Evolutionary conservation across 805 yeast species (phyloP).

Genomic region (Nakazawaea wyomingensis): DNA sequence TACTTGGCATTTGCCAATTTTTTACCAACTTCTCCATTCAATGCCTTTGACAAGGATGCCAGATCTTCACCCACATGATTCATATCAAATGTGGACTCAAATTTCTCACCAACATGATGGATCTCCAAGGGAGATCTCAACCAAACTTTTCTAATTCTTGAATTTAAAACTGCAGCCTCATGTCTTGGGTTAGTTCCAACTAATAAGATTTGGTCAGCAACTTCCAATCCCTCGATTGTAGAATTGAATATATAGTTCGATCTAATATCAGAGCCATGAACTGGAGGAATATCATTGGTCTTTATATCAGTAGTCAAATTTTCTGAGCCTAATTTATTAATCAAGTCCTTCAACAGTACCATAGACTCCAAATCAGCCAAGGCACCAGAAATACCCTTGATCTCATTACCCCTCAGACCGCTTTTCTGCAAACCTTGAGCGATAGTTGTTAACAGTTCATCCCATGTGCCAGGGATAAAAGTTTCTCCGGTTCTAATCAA

Average conservation of each 20-base stretch:
- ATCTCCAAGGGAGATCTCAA: conserved; percentile 61
- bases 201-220: conserved; percentile 74
- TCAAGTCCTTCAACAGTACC: conserved; percentile 76
- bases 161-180: conserved; percentile 84
- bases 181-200: conserved; percentile 86
- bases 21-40: conserved; percentile 64
- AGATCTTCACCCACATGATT: conserved; percentile 60
- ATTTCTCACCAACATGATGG: conserved; percentile 68
- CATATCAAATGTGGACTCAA: conserved; percentile 70
- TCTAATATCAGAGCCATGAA: conserved; percentile 69
- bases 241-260: conserved; percentile 79
- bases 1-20: conserved; percentile 59
- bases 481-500: conserved; percentile 63
- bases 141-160: conserved; percentile 81
- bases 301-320: conserved; percentile 70
- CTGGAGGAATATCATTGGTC: conserved; percentile 49
- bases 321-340: conserved; percentile 75
- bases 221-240: conserved; percentile 71
- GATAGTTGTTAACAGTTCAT: conserved; percentile 70
- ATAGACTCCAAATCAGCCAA: conserved; percentile 76
- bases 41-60: conserved; percentile 51
- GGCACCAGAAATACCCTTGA: conserved; percentile 80
- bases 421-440: conserved; percentile 54
- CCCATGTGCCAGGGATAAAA: conserved; percentile 80
- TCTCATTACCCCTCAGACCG: conserved; percentile 60